These are phyloP conservation scores for Phytopythium montanum DNA, from an alignment of 352 stramenopile genomes.

Conservation along the genomic window DNA sequence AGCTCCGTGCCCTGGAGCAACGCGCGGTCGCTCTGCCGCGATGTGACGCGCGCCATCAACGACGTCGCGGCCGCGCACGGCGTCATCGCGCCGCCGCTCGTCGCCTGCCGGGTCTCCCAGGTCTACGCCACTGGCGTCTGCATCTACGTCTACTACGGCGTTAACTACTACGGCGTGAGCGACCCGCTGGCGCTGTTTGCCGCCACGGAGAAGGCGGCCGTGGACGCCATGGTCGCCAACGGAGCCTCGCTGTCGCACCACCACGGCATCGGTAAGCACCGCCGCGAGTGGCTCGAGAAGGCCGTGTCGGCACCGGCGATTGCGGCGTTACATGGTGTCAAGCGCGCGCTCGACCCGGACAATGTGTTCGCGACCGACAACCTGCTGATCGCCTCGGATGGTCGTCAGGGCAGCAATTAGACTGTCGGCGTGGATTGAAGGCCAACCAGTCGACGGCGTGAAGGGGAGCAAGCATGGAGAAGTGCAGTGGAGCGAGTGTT, in stretches of 20 bases:
- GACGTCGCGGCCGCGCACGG: constrained; percentile 26
- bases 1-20: constrained; percentile 80
- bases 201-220: constrained; percentile 63
- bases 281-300: constrained; percentile 77
- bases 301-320: constrained; percentile 78
- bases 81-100: constrained; percentile 81
- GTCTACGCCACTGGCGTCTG: constrained; percentile 94
- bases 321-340: constrained; percentile 76
- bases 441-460: too few species aligned
- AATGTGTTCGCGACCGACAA: constrained; percentile 93
- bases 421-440: background rate
- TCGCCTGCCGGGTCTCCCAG: constrained; percentile 93
- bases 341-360: constrained; percentile 85
- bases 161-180: constrained; percentile 87
- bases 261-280: constrained; percentile 94
- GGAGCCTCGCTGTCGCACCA: constrained; percentile 94
- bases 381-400: constrained; percentile 16
- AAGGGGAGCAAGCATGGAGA: background rate
- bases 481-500: too few species aligned
- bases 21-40: constrained; percentile 43
- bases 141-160: constrained; percentile 97
- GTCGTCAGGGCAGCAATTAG: background rate
- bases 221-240: constrained; percentile 87
- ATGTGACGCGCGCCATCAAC: constrained; percentile 56
- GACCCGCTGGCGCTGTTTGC: constrained; percentile 82